phyloP scores from a whole-genome alignment of 1,284 basidiomycete genomes.

The Phellinidium pouzarii region DNA sequence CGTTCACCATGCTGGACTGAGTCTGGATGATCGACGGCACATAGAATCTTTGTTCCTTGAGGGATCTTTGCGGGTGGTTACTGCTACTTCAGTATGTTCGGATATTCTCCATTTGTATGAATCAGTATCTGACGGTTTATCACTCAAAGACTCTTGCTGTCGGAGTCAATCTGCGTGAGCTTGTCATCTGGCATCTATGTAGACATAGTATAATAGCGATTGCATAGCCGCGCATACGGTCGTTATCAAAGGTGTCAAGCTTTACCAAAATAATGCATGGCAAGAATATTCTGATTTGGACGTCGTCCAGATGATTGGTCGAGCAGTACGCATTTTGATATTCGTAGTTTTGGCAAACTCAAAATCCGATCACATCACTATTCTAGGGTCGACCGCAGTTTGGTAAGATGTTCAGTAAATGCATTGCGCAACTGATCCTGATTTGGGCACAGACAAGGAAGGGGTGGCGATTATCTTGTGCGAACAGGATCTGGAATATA shows the following conservation, averaged over 20 bases:
- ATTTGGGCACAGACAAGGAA: slow-evolving; percentile 52
- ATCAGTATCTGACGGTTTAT: slow-evolving; percentile 16
- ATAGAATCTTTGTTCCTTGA: slow-evolving; percentile 69
- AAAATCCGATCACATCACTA: not conserved
- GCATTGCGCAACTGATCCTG: slow-evolving; percentile 13
- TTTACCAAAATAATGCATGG: slow-evolving; percentile 56
- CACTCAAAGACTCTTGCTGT: slow-evolving; percentile 70
- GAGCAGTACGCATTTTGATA: slow-evolving; percentile 45
- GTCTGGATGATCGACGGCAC: slow-evolving; percentile 59
- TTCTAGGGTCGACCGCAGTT: slow-evolving; percentile 89
- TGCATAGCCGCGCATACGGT: slow-evolving; percentile 68
- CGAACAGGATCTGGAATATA: slow-evolving; percentile 62
- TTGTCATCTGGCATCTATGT: slow-evolving; percentile 14
- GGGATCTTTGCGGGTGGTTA: slow-evolving; percentile 58
- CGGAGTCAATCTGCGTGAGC: slow-evolving; percentile 79
- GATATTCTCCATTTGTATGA: slow-evolving; percentile 3
- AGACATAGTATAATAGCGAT: slow-evolving; percentile 11
- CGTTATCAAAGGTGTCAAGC: slow-evolving; percentile 74
- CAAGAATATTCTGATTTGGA: slow-evolving; percentile 79
- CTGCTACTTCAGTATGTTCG: slow-evolving; percentile 62
- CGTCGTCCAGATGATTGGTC: slow-evolving; percentile 80
- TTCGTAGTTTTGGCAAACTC: not conserved
- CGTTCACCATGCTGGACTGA: slow-evolving; percentile 82
- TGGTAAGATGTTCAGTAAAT: slow-evolving; percentile 37
- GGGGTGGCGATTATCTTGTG: slow-evolving; percentile 77